phyloP scores from a whole-genome alignment of 2,329 filamentous ascomycete species.

The Pseudogymnoascus sp. region DNA sequence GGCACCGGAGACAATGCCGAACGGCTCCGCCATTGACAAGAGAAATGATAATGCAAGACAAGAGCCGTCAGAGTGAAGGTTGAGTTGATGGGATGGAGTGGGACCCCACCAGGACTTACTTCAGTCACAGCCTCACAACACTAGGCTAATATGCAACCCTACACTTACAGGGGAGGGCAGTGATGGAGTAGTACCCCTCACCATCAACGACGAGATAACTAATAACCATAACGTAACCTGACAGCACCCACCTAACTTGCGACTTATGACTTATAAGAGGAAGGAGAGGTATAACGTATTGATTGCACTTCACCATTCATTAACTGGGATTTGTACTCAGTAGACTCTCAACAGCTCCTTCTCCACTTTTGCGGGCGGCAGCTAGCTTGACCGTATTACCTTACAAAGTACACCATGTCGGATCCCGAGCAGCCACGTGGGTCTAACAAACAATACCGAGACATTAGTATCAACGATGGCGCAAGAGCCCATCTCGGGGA shows the following conservation, averaged over 20 bases:
- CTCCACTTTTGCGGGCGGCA: not conserved
- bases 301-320: not conserved
- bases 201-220: not conserved
- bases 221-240: no score
- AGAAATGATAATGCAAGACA: no score
- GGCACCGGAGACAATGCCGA: slow-evolving; percentile 25
- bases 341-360: not conserved
- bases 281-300: not conserved
- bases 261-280: not conserved
- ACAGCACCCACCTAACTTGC: no score
- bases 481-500: not conserved
- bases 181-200: not conserved
- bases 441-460: not conserved
- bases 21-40: slow-evolving; percentile 11
- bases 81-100: not conserved
- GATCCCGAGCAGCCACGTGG: not conserved
- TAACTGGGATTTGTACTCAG: not conserved
- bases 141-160: no score
- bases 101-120: not conserved
- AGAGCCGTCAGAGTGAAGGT: no score
- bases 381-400: not conserved
- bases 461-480: not conserved
- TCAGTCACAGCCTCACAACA: not conserved
- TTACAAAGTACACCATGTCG: not conserved
- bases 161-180: no score